These are phyloP conservation scores for Penicillium italicum DNA, from an alignment of 2,329 filamentous ascomycete species.

Conservation along the genomic window DNA sequence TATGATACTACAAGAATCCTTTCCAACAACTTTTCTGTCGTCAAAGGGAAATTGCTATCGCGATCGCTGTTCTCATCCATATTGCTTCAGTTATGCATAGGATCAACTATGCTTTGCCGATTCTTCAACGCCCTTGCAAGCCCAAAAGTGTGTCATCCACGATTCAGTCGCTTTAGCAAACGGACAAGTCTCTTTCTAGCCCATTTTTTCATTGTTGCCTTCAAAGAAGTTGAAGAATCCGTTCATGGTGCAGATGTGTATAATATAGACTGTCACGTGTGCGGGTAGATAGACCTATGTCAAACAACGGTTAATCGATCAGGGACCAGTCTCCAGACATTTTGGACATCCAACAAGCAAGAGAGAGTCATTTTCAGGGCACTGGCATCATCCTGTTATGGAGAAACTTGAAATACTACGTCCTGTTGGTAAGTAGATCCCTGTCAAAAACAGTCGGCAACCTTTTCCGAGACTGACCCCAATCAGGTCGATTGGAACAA, in stretches of 20 bases:
- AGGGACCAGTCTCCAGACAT: background rate
- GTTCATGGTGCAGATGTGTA: background rate
- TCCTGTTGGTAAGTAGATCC: constrained; percentile 27
- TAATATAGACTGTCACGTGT: constrained; percentile 3
- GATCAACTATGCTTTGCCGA: background rate
- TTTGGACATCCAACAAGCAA: background rate
- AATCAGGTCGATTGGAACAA: constrained; percentile 44
- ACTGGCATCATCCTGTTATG: constrained; percentile 39
- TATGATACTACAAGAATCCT: background rate
- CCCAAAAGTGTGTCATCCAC: background rate
- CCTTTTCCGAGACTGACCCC: constrained; percentile 3
- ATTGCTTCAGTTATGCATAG: background rate
- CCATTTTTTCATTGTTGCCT: no score
- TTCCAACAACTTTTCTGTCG: background rate
- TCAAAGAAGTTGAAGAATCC: background rate
- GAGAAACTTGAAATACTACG: constrained; percentile 46
- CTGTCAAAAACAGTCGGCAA: background rate
- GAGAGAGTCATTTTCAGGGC: no score
- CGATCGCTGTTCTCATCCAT: background rate
- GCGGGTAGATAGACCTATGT: background rate
- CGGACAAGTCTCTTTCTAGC: no score
- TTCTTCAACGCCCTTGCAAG: background rate
- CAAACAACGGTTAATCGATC: background rate
- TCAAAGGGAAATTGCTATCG: background rate
- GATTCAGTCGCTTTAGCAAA: background rate